Evolutionary conservation across 306 rosid genomes (phyloP).

Genomic region (Fragaria iinumae): DNA sequence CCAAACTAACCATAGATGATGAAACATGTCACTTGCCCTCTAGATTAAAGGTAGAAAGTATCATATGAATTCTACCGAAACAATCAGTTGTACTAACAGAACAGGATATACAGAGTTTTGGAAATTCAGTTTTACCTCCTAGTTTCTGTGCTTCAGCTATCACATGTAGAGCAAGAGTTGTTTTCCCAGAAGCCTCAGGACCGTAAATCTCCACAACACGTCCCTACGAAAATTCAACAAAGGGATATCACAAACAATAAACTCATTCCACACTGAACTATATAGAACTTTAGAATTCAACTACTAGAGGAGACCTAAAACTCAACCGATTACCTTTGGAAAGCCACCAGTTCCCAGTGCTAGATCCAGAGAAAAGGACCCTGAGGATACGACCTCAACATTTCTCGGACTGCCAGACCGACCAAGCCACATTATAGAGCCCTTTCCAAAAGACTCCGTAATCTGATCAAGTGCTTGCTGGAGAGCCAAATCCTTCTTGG

Average conservation of each 20-base stretch:
- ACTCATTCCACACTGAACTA: neutral
- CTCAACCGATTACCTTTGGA: slow-evolving; percentile 56
- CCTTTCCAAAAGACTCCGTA: slow-evolving; percentile 80
- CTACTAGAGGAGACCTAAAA: neutral
- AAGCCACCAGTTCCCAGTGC: slow-evolving; percentile 86
- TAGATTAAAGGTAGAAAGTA: neutral
- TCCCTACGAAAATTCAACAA: slow-evolving; percentile 50
- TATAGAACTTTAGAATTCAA: neutral
- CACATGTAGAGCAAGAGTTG: slow-evolving; percentile 85
- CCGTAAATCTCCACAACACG: slow-evolving; percentile 93
- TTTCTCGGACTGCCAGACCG: slow-evolving; percentile 41
- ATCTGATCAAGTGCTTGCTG: slow-evolving; percentile 93
- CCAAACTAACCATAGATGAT: neutral
- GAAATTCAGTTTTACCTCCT: slow-evolving; percentile 53
- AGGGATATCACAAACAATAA: slow-evolving; percentile 24
- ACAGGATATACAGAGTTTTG: neutral
- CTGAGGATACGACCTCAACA: slow-evolving; percentile 78
- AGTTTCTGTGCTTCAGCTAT: slow-evolving; percentile 92
- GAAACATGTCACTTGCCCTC: neutral
- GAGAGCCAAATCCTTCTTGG: slow-evolving; percentile 78
- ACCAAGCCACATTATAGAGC: slow-evolving; percentile 97
- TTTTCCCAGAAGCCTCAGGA: slow-evolving; percentile 95
- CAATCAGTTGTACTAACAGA: neutral
- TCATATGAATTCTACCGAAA: neutral
- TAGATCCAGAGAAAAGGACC: slow-evolving; percentile 78